Conservation (phyloP, 371 early-diverging fungal species). For the Lichtheimia ramosa region DNA sequence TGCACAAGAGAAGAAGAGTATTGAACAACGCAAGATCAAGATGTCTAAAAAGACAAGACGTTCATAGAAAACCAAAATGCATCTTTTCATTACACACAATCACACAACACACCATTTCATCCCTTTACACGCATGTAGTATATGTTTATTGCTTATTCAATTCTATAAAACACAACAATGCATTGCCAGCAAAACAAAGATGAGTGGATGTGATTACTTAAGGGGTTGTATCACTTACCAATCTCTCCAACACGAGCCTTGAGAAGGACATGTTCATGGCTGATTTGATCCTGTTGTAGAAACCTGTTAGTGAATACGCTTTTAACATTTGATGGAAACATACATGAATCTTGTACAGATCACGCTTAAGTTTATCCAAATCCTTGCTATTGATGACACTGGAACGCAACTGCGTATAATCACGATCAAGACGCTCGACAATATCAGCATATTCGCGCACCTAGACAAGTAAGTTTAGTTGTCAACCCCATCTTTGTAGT, state of each 20-base stretch:
- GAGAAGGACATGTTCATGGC: conserved; percentile 17
- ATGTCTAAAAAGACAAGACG: conserved; percentile 49
- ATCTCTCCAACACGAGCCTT: conserved; percentile 14
- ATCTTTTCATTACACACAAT: background rate
- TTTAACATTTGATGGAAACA: background rate
- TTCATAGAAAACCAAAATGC: conserved; percentile 24
- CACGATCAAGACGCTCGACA: conserved; percentile 17
- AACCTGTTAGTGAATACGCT: background rate
- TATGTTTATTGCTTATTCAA: background rate
- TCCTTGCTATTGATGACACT: conserved; percentile 9
- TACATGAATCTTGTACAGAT: conserved; percentile 19
- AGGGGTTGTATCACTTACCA: conserved; percentile 5
- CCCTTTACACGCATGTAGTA: background rate
- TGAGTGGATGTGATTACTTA: background rate
- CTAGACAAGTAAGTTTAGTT: background rate
- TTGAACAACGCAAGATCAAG: conserved; percentile 47
- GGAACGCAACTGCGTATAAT: conserved; percentile 9
- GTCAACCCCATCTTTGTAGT: background rate
- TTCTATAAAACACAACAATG: conserved; percentile 1
- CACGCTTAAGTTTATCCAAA: conserved; percentile 12
- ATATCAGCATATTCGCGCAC: conserved; percentile 18
- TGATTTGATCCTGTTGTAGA: conserved; percentile 9
- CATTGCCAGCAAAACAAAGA: background rate
- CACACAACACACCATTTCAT: background rate
- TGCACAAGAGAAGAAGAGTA: conserved; percentile 50